Evolutionary conservation across 192 early-diverging fungal species (phyloP).

Genomic region (Backusella psychrophila): DNA sequence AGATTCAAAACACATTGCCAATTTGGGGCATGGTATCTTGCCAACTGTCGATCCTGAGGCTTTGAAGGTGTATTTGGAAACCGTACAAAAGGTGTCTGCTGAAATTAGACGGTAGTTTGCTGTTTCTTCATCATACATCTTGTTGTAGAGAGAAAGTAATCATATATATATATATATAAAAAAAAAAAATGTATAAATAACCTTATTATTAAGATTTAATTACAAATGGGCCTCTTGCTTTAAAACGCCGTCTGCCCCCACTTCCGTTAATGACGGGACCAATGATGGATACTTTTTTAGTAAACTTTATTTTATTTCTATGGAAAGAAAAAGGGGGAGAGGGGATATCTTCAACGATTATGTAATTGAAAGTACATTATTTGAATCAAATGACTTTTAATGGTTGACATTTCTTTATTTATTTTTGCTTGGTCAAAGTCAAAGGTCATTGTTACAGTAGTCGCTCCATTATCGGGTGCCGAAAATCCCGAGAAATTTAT

Average conservation of each 20-base stretch:
- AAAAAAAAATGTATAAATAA: background rate
- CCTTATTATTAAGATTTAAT: background rate
- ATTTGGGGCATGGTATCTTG: constrained; percentile 96
- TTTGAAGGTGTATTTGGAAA: constrained; percentile 65
- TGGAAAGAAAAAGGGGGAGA: too few relatives aligned
- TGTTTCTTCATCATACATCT: background rate
- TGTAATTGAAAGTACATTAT: too few relatives aligned
- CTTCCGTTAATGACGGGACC: background rate
- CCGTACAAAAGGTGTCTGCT: constrained; percentile 59
- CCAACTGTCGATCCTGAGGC: constrained; percentile 77
- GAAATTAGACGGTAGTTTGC: constrained; percentile 41
- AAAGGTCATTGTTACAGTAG: too few relatives aligned
- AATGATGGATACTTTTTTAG: background rate
- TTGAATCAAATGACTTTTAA: too few relatives aligned
- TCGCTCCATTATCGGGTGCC: too few relatives aligned
- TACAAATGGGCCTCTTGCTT: background rate
- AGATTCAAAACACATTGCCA: constrained; percentile 79
- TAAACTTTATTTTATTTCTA: background rate
- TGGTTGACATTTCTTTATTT: too few relatives aligned
- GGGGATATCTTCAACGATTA: too few relatives aligned
- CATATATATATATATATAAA: too few relatives aligned
- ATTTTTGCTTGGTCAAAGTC: too few relatives aligned
- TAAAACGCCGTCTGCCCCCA: background rate
- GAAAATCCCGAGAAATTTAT: too few relatives aligned
- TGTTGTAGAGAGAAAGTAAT: background rate